Base-by-base conservation (phyloP, 1,284 basidiomycete genomes). In the Phellinidium pouzarii region DNA sequence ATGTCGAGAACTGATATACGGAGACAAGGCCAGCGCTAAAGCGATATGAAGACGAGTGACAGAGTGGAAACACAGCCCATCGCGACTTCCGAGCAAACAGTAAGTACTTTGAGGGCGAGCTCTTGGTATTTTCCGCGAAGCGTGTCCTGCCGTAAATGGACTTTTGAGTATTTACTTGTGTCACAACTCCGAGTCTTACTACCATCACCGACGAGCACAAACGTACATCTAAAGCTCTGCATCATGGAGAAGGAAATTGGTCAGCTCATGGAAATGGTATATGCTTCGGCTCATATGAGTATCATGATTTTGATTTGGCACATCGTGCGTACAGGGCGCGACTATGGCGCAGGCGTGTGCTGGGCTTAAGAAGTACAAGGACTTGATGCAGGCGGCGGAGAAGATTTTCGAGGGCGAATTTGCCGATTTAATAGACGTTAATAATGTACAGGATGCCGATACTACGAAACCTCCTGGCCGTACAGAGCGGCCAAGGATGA, bases 341-440 rank as follows among this genome's bases (percentile, higher is more conserved):
- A 51, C 52, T 8, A 44, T 23, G 19, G 50, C 48, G n/a, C 57
- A 59, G 43, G 57, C 57, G 40, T 55, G 57, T 22, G 55, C 55
- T 14, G 57, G 55, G 34, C 34, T 59, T 27, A 52, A 22, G 47
- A 53, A 54, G 43, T 57, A 56, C 42, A 59, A 57, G 27, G 57
- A 59, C 48, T 47, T 59, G 22, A 59, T 59, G 87, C 76, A 86
- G 61, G 91, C 92, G n/a, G 91, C 91, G 2, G 91, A 89, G 65
- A 80, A 74, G 50, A 84, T 91, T 56, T 86, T 88, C 61, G 84
- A 85, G 55, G 91, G 91, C 17, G 81, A 84, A 59, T 91, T 91
- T 61, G 83, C 86, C 59, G 71, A 86, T 61, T 70, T 91, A 7
- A 71, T 71, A 51, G 82, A 83, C 52, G 64, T n/a, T n/a, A n/a